A percentile compares a stretch with the other conserved stretches of the same genome.
These are phyloP conservation scores for Fraxinus excelsior DNA, from an alignment of 257 asterid genomes.

Conservation along the genomic window DNA sequence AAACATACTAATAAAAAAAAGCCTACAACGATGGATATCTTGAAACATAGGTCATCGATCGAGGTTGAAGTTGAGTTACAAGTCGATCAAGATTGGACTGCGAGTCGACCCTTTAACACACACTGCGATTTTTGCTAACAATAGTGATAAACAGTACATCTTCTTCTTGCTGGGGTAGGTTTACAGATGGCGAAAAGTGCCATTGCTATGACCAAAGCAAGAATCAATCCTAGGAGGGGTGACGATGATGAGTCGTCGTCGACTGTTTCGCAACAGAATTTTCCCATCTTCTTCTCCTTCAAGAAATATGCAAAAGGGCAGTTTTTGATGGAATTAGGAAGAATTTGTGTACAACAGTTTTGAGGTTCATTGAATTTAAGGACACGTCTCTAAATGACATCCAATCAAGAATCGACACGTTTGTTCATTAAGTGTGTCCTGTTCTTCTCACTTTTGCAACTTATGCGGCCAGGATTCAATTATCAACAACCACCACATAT, in stretches of 20 bases:
- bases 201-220: slow-evolving; percentile 10
- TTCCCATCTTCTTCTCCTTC: background rate
- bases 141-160: background rate
- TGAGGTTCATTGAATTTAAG: background rate
- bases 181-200: background rate
- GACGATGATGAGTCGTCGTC: background rate
- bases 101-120: background rate
- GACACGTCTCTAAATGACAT: background rate
- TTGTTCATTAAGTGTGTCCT: background rate
- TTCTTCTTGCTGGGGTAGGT: background rate
- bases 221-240: background rate
- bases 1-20: background rate
- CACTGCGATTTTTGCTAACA: background rate
- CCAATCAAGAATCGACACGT: background rate
- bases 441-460: background rate
- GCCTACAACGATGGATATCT: background rate
- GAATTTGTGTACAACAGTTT: background rate
- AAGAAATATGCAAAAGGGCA: background rate
- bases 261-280: background rate
- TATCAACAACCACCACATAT: background rate
- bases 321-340: background rate
- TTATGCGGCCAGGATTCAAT: background rate
- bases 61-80: background rate
- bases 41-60: background rate
- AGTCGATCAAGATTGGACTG: background rate